Evolutionary conservation across 129 eudicot species (phyloP), one percentile per base, ranked within the genome.

Genomic region (Glebionis coronaria): DNA sequence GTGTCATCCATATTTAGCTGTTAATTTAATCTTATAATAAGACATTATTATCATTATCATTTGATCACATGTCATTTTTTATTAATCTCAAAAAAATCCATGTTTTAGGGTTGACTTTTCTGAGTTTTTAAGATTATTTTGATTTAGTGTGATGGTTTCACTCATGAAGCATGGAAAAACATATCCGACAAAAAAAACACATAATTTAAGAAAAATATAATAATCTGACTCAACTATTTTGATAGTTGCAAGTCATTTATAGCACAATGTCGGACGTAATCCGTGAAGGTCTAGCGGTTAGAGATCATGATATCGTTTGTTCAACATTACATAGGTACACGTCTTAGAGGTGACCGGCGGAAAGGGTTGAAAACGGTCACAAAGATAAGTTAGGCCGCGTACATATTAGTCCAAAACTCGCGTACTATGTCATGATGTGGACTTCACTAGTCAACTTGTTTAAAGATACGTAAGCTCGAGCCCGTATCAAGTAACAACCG

Each of bases 231-330:
- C n/a, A n/a, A n/a, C n/a, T n/a, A n/a, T n/a, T 31, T 35, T n/a
- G 51, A 50, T n/a, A 66, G 71, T 66, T 65, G 15, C 51, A 9
- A 18, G 56, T 44, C 44, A 19, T 10, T 27, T 23, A 50, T 66
- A 28, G 25, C 58, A 49, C 2, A 65, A 9, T 46, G 31, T 21
- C 44, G 16, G 28, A 21, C 13, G 14, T 4, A 44, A 10, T 13
- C 11, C 9, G 13, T 12, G 16, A 49, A 49, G 20, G 3, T 14
- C 3, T 50, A 50, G 25, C 15, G 2, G 9, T 50, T 14, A 50
- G 21, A 50, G 10, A 50, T 50, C 9, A 0, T 50, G 9, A n/a
- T 50, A 6, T 49, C 9, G 4, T 4, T 0, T 9, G 6, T 49
- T 11, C 14, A 12, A 49, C 8, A 19, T 49, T 19, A 49, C 20